Evolutionary conservation across 129 eudicot species (phyloP), one percentile per base, ranked within the genome.

Genomic region (Tagetes patula): DNA sequence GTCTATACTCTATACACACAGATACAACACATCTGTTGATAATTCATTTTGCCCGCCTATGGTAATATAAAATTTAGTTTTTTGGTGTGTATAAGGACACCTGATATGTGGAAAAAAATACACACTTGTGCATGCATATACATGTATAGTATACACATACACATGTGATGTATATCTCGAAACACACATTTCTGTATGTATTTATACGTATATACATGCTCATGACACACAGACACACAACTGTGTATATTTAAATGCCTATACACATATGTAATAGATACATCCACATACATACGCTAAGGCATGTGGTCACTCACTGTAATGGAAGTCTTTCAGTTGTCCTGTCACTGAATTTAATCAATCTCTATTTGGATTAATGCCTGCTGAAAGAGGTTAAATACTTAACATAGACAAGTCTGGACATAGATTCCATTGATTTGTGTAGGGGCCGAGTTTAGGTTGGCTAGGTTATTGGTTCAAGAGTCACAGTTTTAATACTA

Each of bases 151-250:
- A 61, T 13, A 34, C 66, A 61, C 41, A 34, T 60, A 60, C 43
- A 36, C 66, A 61, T 61, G 20, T 59, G n/a, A 10, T 36, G 45
- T 34, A 60, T 60, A 61, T 61, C 41, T 61, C 36, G 66, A 61
- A 36, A 34, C 43, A 11, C 43, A 58, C 39, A 61, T 30, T 1
- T 61, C 36, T 34, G 0, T 34, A 61, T 61, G 20, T 60, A 13
- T 37, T 3, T 60, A 12, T 60, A 11, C 66, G 33, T 59, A 59
- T 20, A 27, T 6, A 30, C 37, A 55, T 55, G 62, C 62, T 55
- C 9, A 55, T 4, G n/a, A 27, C 12, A 55, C 36, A 55, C n/a
- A n/a, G 12, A 55, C 37, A 55, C 12, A 55, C 62, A 55, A 4
- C 33, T 53, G 60, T 14, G 12, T 53, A 6, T 20, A 55, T 6